phyloP scores from a whole-genome alignment of 208 protist species.

The Polymyxa betae region DNA sequence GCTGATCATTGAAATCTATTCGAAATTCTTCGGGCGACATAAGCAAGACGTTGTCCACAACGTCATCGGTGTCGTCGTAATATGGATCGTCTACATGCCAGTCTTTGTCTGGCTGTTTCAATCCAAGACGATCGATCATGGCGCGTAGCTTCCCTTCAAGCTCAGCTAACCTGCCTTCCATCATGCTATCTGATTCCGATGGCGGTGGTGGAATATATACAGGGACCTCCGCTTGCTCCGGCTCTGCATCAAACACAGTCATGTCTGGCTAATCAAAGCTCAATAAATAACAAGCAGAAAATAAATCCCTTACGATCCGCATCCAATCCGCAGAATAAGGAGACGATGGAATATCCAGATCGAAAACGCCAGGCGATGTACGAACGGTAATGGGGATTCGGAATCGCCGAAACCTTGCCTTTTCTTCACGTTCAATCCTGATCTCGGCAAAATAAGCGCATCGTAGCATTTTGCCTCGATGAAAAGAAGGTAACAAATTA shows the following conservation, averaged over 20 bases:
- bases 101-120: background rate
- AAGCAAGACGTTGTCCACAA: background rate
- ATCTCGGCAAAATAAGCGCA: background rate
- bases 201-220: too few species aligned
- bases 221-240: background rate
- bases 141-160: background rate
- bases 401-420: background rate
- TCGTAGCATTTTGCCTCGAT: background rate
- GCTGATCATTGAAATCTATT: background rate
- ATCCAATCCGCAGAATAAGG: background rate
- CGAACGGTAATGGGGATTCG: background rate
- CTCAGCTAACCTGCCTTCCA: background rate
- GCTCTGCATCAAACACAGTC: background rate
- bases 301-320: background rate
- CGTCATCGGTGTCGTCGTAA: background rate
- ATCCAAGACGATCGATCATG: background rate
- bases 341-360: background rate
- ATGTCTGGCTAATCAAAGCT: too few species aligned
- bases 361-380: background rate
- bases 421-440: background rate
- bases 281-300: too few species aligned
- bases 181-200: constrained; percentile 2
- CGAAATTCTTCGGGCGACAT: background rate
- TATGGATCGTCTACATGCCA: background rate
- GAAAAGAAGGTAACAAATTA: background rate